A percentile compares a stretch with the other conserved stretches of the same genome.
These are phyloP conservation scores for Cadophora malorum DNA, from an alignment of 2,329 filamentous ascomycete species.

Conservation along the genomic window DNA sequence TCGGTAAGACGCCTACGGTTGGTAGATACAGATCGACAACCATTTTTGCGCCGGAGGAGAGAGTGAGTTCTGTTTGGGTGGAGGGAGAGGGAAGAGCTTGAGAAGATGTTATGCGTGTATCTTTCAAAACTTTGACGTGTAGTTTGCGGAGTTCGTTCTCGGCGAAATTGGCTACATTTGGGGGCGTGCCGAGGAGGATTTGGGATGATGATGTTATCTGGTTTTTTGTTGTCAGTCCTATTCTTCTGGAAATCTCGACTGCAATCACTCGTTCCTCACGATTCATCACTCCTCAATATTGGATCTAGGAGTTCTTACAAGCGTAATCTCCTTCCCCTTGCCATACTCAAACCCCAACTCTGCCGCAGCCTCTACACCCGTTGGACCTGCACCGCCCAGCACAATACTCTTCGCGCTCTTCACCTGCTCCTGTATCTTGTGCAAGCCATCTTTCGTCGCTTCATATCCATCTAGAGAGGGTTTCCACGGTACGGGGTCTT, in stretches of 20 bases:
- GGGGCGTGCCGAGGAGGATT: conserved; percentile 33
- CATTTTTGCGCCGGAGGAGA: conserved; percentile 55
- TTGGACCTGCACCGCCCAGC: conserved; percentile 46
- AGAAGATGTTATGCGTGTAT: conserved; percentile 50
- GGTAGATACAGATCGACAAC: conserved; percentile 63
- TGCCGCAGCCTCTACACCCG: conserved; percentile 44
- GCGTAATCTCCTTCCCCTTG: conserved; percentile 41
- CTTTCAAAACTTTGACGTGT: conserved; percentile 55
- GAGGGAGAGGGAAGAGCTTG: conserved; percentile 43
- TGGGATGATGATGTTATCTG: conserved; percentile 37
- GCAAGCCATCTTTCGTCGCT: conserved; percentile 38
- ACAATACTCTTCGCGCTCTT: conserved; percentile 42
- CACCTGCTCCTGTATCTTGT: conserved; percentile 37
- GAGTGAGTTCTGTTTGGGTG: conserved; percentile 56
- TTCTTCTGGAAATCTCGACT: no score
- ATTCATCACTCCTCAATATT: neutral
- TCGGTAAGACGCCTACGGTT: conserved; percentile 61
- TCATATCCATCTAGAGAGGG: conserved; percentile 34
- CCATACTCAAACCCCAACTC: conserved; percentile 42
- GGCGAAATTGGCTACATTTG: conserved; percentile 43
- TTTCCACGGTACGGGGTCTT: conserved; percentile 58
- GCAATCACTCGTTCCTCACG: neutral
- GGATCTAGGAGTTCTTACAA: conserved; percentile 26
- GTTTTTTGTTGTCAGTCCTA: neutral
- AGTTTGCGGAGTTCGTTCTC: conserved; percentile 59